Base-by-base conservation (phyloP, 2,329 filamentous ascomycete genomes). In the Fusarium sp. region DNA sequence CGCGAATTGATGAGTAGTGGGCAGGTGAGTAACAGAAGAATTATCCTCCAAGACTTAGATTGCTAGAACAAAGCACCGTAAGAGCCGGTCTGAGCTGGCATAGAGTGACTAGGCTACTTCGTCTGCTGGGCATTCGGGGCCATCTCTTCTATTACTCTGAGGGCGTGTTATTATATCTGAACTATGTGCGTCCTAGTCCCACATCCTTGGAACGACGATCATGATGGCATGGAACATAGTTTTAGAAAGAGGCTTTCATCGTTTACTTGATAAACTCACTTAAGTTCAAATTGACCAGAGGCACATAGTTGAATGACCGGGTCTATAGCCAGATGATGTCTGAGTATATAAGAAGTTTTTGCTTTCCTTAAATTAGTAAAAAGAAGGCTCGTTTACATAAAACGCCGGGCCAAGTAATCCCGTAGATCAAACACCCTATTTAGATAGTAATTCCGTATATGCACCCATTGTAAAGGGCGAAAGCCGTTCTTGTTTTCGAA, bases 61-160 rank as follows among this genome's bases (percentile, higher is more conserved):
- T n/a, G 18, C 1, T n/a, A 11, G 3, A n/a, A 3, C 1, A 3
- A 34, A 37, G 16, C n/a, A 18, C 2, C 9, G 1, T 6, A 37
- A 37, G 3, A 6, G 32, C 5, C n/a, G 32, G 32, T n/a, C 8
- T 37, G 5, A 37, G 32, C 32, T 6, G 30, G 30, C 30, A 16
- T 4, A 16, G 9, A 32, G 14, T 16, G 16, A 37, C 16, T 37
- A 18, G 32, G 11, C 5, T 28, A 34, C 3, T 37, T n/a, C 16
- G 1, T 37, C 34, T 37, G 0, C 5, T 18, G 1, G 34, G 16
- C 9, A 37, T n/a, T 37, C 16, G 1, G 34, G 16, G 9, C 34
- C 5, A n/a, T 6, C 16, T 37, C 16, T 37, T 4, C 9, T 10
- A 11, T 1, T 16, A 37, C 16, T 37, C 3, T n/a, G 16, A 11